Conservation (phyloP, 2,329 filamentous ascomycete genomes). For the Fusarium albidum region DNA sequence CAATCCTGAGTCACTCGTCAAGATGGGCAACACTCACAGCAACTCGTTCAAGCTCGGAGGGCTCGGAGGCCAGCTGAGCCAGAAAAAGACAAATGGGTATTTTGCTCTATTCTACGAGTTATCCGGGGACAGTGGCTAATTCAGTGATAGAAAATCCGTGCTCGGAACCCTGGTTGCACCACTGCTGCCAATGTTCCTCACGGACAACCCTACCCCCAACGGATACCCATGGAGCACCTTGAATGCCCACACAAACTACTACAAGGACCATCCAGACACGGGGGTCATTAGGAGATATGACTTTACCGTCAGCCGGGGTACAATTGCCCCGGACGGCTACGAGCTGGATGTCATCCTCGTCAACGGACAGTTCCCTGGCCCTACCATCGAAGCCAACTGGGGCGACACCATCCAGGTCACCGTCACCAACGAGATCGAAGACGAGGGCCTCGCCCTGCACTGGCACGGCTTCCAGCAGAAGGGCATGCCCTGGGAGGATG, state of each 20-base stretch:
- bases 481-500: constrained; percentile 61
- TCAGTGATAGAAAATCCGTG: constrained; percentile 45
- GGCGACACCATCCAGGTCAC: constrained; percentile 70
- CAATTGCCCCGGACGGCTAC: constrained; percentile 65
- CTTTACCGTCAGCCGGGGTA: constrained; percentile 59
- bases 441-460: constrained; percentile 59
- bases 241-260: constrained; percentile 58
- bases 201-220: constrained; percentile 57
- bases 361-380: constrained; percentile 73
- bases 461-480: constrained; percentile 64
- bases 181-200: constrained; percentile 53
- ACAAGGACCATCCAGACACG: constrained; percentile 57
- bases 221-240: constrained; percentile 61
- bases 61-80: constrained; percentile 27
- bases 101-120: neutral
- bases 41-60: constrained; percentile 21
- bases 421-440: constrained; percentile 73
- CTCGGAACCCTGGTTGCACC: constrained; percentile 51
- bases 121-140: constrained; percentile 12
- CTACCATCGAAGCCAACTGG: constrained; percentile 70
- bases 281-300: constrained; percentile 64
- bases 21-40: constrained; percentile 35
- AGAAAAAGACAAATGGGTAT: constrained; percentile 38
- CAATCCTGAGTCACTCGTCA: constrained; percentile 6
- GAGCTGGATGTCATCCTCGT: constrained; percentile 63